Evolutionary conservation across 1,284 basidiomycete genomes (phyloP), one percentile per base, ranked within the genome.

Genomic region (Trametes sp.): DNA sequence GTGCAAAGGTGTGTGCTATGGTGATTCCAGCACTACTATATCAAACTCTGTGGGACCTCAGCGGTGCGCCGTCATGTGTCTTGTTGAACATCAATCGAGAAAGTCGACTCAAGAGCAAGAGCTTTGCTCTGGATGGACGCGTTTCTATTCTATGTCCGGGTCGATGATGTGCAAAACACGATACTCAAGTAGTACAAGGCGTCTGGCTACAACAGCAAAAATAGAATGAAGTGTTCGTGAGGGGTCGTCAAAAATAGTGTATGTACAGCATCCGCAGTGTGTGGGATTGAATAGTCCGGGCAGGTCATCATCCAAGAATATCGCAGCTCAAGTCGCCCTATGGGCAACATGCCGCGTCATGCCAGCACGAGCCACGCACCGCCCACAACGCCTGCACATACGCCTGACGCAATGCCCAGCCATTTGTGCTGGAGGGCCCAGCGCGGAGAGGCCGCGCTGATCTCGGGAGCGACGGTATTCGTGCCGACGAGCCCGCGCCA

Each of bases 401-500:
- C 33, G 9, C 55, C 38, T 7, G 59, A 48, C 2, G 49, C 51
- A 16, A 68, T 57, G 44, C 45, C 62, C n/a, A 61, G 23, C 68
- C 65, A 69, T n/a, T 41, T 46, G 31, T 52, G 26, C 9, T 64
- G 48, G 2, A 69, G 41, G 7, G 55, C 26, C 61, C 61, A 68
- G 19, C 61, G 60, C 9, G 60, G 2, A n/a, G 31, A 21, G 19
- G 57, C 63, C 6, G 33, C 55, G 41, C 45, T 63, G 24, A 36
- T 56, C 28, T 64, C 21, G 24, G 61, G 49, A 13, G 73, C 69
- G 13, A 69, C 73, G 1, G 82, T 80, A 64, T 78, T 70, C 1
- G 78, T 81, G 29, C 82, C 83, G 41, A 83, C 69, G 52, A 76
- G 63, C 23, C 75, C 77, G n/a, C 81, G 66, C 82, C 84, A 90